Base-by-base conservation (phyloP, 2,329 filamentous ascomycete genomes). In the Aspergillus caelatus region DNA sequence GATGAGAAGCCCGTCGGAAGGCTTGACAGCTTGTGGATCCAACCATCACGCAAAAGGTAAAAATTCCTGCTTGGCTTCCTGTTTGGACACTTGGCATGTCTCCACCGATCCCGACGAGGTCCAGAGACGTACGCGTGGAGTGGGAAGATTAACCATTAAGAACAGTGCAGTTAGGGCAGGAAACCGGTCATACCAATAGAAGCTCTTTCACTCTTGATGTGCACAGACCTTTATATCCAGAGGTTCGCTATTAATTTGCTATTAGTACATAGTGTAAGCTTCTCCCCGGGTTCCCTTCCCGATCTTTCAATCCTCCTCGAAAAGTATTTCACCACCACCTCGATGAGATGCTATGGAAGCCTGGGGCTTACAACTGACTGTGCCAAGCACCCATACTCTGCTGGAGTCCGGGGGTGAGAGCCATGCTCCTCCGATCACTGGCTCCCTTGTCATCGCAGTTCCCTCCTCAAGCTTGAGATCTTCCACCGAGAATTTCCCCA, bases 61-160 rank as follows among this genome's bases (percentile, higher is more conserved):
- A 36, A 21, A 9, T 34, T 36, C 11, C 52, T 23, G 32, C 52
- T 55, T 55, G 52, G 52, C 52, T 55, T 55, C 52, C 52, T 55
- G n/a, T 55, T 55, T 34, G 19, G 32, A 55, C 16, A 53, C 52
- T 55, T 36, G 52, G 48, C 48, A 10, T 28, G 16, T 32, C 28
- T 52, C 48, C 48, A 50, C 46, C 21, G 21, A 26, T 21, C 3
- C 41, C 26, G 26, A 26, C 4, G 26, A 26, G 26, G 26, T 26
- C 26, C 19, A 2, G 14, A 36, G 14, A 36, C 5, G 34, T 14
- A 36, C 34, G 34, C 14, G 34, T 36, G 34, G 34, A 36, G 34
- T 16, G 34, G 5, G 12, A 36, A 36, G 34, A 36, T 7, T 16
- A 6, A 36, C 34, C 34, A 36, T 36, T 36, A 16, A 16, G 0